Conservation (phyloP, 352 stramenopile species). For the Phytophthora pseudosyringae region DNA sequence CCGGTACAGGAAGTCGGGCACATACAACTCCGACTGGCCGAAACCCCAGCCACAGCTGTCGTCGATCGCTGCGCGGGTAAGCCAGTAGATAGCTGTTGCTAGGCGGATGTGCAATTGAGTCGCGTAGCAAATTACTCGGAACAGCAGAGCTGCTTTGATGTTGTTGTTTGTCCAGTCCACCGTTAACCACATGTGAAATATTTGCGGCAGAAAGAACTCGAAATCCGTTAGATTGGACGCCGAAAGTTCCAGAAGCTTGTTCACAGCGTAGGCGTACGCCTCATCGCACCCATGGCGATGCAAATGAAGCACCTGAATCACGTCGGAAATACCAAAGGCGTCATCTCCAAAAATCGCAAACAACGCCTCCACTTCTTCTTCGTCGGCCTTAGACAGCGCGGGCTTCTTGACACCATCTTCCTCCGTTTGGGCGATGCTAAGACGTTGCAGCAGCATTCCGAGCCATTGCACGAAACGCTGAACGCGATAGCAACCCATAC, state of each 20-base stretch:
- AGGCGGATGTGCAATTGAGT: conserved; percentile 81
- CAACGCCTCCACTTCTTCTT: conserved; percentile 70
- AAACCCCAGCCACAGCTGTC: conserved; percentile 85
- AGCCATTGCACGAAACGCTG: conserved; percentile 73
- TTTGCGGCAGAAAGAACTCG: conserved; percentile 85
- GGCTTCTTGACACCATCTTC: conserved; percentile 44
- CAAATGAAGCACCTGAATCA: conserved; percentile 85
- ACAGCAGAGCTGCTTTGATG: conserved; percentile 77
- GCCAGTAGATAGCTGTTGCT: conserved; percentile 83
- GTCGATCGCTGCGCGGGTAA: conserved; percentile 76
- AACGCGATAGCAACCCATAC: conserved; percentile 76
- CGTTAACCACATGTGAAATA: conserved; percentile 87
- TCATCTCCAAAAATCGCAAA: conserved; percentile 56
- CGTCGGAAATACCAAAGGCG: conserved; percentile 73
- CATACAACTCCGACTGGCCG: conserved; percentile 74
- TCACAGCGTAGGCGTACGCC: conserved; percentile 70
- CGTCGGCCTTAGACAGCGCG: conserved; percentile 50
- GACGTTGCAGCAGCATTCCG: conserved; percentile 68
- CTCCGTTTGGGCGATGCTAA: conserved; percentile 53
- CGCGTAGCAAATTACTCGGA: conserved; percentile 75
- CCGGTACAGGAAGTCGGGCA: conserved; percentile 79
- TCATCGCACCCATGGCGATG: conserved; percentile 79
- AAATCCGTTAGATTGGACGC: conserved; percentile 74
- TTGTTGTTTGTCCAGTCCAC: conserved; percentile 79
- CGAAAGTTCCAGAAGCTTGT: conserved; percentile 76